phyloP scores from a whole-genome alignment of 805 yeast species.

The Cephaloascus fragrans region DNA sequence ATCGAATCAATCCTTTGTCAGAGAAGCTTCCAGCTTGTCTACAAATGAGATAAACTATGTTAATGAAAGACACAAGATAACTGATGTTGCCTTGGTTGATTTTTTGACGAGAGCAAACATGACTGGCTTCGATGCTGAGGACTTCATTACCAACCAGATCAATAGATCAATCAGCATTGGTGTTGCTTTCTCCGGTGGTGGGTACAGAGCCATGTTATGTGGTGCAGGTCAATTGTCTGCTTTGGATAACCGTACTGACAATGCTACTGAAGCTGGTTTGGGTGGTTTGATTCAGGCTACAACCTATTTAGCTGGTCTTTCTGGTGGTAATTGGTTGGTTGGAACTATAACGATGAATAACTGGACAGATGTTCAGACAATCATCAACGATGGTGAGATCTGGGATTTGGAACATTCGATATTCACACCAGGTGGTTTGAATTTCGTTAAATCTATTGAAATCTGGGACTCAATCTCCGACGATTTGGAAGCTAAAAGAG shows the following conservation, averaged over 20 bases:
- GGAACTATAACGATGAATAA: conserved; percentile 24
- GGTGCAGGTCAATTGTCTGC: conserved; percentile 35
- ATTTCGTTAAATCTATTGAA: conserved; percentile 18
- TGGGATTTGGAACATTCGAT: conserved; percentile 30
- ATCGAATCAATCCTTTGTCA: conserved; percentile 11
- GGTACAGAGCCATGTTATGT: conserved; percentile 26
- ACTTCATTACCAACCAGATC: conserved; percentile 14
- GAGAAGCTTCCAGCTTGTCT: conserved; percentile 20
- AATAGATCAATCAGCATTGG: conserved; percentile 22
- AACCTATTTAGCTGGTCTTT: conserved; percentile 26
- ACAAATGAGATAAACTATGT: conserved; percentile 20
- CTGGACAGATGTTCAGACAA: conserved; percentile 22
- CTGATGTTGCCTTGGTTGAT: conserved; percentile 26
- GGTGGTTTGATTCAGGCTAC: conserved; percentile 31
- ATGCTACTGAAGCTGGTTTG: conserved; percentile 16
- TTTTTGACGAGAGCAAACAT: conserved; percentile 36
- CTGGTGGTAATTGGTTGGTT: conserved; percentile 32
- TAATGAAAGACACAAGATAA: conserved; percentile 13
- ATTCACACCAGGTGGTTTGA: conserved; percentile 25
- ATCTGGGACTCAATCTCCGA: conserved; percentile 13
- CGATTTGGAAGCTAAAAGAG: conserved; percentile 39
- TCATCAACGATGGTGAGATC: conserved; percentile 14
- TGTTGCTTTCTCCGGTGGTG: conserved; percentile 26
- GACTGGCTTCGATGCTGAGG: conserved; percentile 35
- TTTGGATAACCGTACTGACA: conserved; percentile 22